Conservation (phyloP, 305 asterid species). For the Ajuga reptans region DNA sequence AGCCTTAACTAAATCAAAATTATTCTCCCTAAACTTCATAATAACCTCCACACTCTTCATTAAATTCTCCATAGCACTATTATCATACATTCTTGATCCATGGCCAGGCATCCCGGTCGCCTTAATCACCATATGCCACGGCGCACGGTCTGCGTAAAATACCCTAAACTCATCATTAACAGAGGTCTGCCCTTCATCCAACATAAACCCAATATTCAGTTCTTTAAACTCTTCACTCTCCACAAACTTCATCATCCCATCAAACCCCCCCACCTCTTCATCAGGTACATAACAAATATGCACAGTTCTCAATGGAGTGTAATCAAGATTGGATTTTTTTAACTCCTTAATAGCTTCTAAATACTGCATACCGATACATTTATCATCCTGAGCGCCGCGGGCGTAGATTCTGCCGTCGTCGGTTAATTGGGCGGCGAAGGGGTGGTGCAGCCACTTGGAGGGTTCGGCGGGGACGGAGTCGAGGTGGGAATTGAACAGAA, state of each 20-base stretch:
- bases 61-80: constrained; percentile 75
- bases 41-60: constrained; percentile 76
- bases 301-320: constrained; percentile 43
- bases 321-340: constrained; percentile 16
- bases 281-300: constrained; percentile 75
- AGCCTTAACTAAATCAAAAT: constrained; percentile 65
- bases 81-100: constrained; percentile 73
- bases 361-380: constrained; percentile 75
- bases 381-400: constrained; percentile 94
- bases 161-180: constrained; percentile 67
- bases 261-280: constrained; percentile 77
- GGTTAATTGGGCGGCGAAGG: constrained; percentile 59
- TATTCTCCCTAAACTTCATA: constrained; percentile 64
- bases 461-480: constrained; percentile 96
- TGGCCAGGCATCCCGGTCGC: constrained; percentile 73
- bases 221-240: constrained; percentile 42
- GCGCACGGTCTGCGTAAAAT: constrained; percentile 75
- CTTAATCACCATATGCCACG: constrained; percentile 76
- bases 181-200: constrained; percentile 96
- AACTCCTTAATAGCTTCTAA: constrained; percentile 58
- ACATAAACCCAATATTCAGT: constrained; percentile 62
- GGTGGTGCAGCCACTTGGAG: constrained; percentile 66
- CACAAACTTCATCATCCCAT: constrained; percentile 77
- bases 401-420: constrained; percentile 69
- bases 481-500: constrained; percentile 78